A percentile compares a stretch with the other conserved stretches of the same genome.
Conservation (phyloP, 2,329 filamentous ascomycete species). For the Chaetomiaceae sp. region DNA sequence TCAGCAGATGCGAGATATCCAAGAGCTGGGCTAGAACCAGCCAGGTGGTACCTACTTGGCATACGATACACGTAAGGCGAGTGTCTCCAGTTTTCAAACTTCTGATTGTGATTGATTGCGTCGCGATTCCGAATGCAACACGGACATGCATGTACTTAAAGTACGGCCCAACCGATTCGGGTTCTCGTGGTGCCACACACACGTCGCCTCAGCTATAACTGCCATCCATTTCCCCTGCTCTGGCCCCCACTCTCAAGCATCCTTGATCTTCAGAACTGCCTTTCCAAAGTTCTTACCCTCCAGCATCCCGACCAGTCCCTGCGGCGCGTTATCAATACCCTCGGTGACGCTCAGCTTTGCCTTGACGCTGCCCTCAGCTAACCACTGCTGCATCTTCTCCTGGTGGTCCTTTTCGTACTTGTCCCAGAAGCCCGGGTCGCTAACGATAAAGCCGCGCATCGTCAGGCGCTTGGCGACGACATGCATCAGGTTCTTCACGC, state of each 20-base stretch:
- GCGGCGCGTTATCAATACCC: slow-evolving; percentile 69
- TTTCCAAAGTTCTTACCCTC: slow-evolving; percentile 81
- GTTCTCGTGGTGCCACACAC: too few species aligned
- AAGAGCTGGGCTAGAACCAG: too few species aligned
- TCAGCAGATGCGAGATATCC: too few species aligned
- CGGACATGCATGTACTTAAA: too few species aligned
- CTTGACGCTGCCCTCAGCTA: slow-evolving; percentile 69
- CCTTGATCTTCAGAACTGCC: slow-evolving; percentile 60
- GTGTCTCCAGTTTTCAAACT: too few species aligned
- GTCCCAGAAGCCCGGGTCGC: slow-evolving; percentile 57
- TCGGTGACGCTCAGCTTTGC: slow-evolving; percentile 61
- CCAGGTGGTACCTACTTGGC: too few species aligned
- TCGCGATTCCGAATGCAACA: too few species aligned
- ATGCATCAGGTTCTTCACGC: slow-evolving; percentile 58
- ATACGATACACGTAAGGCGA: too few species aligned
- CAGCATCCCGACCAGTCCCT: slow-evolving; percentile 70
- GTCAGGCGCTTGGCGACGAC: slow-evolving; percentile 63
- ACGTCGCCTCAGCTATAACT: too few species aligned
- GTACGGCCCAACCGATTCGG: too few species aligned
- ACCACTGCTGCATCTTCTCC: slow-evolving; percentile 68
- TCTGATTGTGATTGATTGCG: too few species aligned
- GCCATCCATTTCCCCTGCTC: too few species aligned
- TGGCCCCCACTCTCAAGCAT: slow-evolving; percentile 10
- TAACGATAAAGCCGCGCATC: slow-evolving; percentile 72
- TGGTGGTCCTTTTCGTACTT: slow-evolving; percentile 66